These are phyloP conservation scores for Cenococcum geophilum DNA, from an alignment of 495 filamentous ascomycete species.

Conservation along the genomic window DNA sequence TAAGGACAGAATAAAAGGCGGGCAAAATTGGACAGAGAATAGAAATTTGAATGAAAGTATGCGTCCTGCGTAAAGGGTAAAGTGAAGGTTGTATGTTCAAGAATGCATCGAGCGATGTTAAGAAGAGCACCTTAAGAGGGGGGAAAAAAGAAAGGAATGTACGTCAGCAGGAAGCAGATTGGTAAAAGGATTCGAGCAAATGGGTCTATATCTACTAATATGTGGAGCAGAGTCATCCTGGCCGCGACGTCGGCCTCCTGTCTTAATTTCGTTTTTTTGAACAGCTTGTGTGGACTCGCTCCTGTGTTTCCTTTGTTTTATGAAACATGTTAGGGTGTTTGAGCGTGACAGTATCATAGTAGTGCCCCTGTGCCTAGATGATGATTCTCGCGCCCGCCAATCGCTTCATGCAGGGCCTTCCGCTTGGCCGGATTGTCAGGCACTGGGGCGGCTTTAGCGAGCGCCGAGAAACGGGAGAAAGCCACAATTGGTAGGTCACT, in stretches of 20 bases:
- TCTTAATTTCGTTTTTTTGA: background rate
- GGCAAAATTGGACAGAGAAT: background rate
- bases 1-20: background rate
- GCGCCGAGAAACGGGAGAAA: background rate
- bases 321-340: constrained; percentile 1
- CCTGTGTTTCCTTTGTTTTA: background rate
- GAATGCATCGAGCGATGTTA: background rate
- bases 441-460: background rate
- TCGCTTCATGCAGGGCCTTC: background rate
- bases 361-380: background rate
- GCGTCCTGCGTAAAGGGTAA: constrained; percentile 4
- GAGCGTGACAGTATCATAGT: background rate
- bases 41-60: constrained; percentile 1
- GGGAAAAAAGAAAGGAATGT: background rate
- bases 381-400: background rate
- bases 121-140: background rate
- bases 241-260: background rate
- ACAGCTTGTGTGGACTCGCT: background rate
- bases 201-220: background rate
- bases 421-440: background rate
- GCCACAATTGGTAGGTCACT: background rate
- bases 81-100: background rate
- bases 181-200: too few relatives aligned
- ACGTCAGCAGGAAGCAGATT: too few relatives aligned
- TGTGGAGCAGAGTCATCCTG: background rate